Percentiles rank a stretch among this genome's conserved stretches.
phyloP scores from a whole-genome alignment of 2,329 filamentous ascomycete species.

The Alternaria viburni region DNA sequence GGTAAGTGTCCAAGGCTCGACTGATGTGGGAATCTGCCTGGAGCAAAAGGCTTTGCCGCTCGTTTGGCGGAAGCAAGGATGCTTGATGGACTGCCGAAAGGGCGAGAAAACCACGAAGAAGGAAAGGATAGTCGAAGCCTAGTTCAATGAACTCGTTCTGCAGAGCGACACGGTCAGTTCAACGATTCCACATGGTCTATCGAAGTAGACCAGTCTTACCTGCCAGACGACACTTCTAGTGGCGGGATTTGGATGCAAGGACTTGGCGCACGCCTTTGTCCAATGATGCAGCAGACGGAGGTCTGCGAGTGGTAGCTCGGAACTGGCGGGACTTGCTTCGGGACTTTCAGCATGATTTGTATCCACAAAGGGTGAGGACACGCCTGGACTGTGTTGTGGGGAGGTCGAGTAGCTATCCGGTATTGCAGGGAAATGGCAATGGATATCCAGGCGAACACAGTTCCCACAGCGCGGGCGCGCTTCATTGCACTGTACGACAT shows the following conservation, averaged over 20 bases:
- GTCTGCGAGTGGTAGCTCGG: constrained; percentile 35
- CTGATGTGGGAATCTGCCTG: constrained; percentile 40
- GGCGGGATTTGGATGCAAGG: constrained; percentile 24
- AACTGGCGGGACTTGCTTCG: constrained; percentile 7
- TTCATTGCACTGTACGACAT: constrained; percentile 37
- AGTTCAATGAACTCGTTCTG: constrained; percentile 29
- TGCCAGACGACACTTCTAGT: constrained; percentile 21
- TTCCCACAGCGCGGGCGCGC: constrained; percentile 38
- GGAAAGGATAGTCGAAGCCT: constrained; percentile 36
- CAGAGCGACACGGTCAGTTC: neutral
- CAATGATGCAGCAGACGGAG: constrained; percentile 39
- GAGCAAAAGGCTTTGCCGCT: constrained; percentile 28
- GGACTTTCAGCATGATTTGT: constrained; percentile 6
- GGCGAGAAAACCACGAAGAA: constrained; percentile 39
- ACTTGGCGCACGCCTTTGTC: constrained; percentile 29
- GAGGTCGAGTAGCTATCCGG: constrained; percentile 26
- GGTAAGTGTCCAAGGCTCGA: constrained; percentile 30
- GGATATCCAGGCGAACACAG: constrained; percentile 39
- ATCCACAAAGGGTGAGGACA: constrained; percentile 14
- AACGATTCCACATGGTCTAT: neutral
- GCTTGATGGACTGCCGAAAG: constrained; percentile 39
- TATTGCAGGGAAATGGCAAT: constrained; percentile 35
- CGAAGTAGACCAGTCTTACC: neutral
- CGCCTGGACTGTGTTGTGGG: constrained; percentile 21
- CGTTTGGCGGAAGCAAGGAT: constrained; percentile 20